phyloP scores from a whole-genome alignment of 2,329 filamentous ascomycete genomes.

The Aspergillus pseudoviridinutans region DNA sequence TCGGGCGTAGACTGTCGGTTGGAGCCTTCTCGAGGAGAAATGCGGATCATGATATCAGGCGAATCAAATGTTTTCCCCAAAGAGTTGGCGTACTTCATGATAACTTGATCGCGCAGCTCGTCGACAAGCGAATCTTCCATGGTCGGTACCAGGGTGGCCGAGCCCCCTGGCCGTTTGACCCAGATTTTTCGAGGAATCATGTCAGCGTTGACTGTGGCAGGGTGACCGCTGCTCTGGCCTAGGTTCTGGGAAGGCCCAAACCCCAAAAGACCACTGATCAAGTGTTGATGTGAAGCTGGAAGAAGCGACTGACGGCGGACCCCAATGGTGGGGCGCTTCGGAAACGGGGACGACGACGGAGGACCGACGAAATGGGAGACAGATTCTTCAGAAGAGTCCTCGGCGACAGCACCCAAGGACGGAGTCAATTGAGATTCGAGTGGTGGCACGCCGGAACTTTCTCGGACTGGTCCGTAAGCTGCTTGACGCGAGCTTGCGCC shows the following conservation, averaged over 20 bases:
- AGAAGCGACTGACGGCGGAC: conserved; percentile 39
- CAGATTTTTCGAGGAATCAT: conserved; percentile 70
- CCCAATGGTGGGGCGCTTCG: conserved; percentile 32
- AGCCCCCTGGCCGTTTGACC: conserved; percentile 83
- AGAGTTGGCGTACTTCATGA: conserved; percentile 91
- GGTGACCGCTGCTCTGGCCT: conserved; percentile 16
- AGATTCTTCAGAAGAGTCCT: conserved; percentile 15
- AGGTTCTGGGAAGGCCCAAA: conserved; percentile 18
- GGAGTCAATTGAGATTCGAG: conserved; percentile 21
- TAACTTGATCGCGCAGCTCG: conserved; percentile 86
- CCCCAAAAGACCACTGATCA: conserved; percentile 34
- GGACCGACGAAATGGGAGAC: conserved; percentile 7
- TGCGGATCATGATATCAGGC: conserved; percentile 78
- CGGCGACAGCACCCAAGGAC: conserved; percentile 26
- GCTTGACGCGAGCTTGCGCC: conserved; percentile 19
- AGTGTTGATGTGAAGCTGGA: conserved; percentile 35
- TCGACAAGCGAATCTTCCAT: conserved; percentile 88
- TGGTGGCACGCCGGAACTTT: conserved; percentile 9
- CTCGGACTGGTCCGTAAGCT: conserved; percentile 13
- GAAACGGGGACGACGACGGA: conserved; percentile 11
- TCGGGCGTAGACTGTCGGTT: conserved; percentile 51
- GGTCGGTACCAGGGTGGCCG: conserved; percentile 81
- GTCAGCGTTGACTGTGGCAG: conserved; percentile 21
- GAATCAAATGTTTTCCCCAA: conserved; percentile 84
- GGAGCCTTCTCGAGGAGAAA: conserved; percentile 62